Evolutionary conservation across 441 rosid genomes (phyloP), one percentile per base, ranked within the genome.

Genomic region (Jatropha multifida): DNA sequence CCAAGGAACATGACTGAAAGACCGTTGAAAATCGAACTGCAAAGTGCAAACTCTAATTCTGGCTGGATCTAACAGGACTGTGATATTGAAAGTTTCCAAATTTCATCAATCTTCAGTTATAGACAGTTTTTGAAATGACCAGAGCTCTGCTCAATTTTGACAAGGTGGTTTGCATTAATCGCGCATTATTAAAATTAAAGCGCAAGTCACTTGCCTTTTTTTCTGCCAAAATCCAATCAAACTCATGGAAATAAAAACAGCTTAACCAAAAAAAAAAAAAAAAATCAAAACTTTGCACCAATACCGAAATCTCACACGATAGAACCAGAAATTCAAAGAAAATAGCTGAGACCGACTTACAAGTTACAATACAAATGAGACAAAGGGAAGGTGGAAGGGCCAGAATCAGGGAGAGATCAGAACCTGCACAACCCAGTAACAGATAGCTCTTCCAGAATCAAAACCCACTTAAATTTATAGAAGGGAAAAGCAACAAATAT

Each of bases 401-500:
- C 78, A 41, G 38, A 71, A 73, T 38, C 52, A 56, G 71, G 42
- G 78, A 55, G 73, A 78, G 73, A 60, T 18, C 12, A 62, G 42
- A 65, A 76, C 54, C 80, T 72, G 75, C 82, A 73, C 67, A 40
- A 78, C 79, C 79, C 83, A 82, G 78, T 80, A 71, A 71, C 80
- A 67, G 74, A 75, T 58, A 20, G 20, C 48, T 61, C 59, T 27
- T 72, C 32, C 32, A 68, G 65, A 72, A 61, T 65, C 41, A 70
- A 41, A 56, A 48, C 58, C 14, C 55, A 71, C 27, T 23, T 61
- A 52, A 68, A 72, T 82, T 74, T 81, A 84, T 77, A 75, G 68
- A 72, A 55, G 63, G 61, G 67, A 40, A 64, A 77, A 68, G 69
- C 23, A 46, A 17, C 4, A 56, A 74, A 46, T 58, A 73, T 72